Evolutionary conservation across 2,329 filamentous ascomycete genomes (phyloP), one percentile per base, ranked within the genome.

Genomic region (Geosmithia putterillii): DNA sequence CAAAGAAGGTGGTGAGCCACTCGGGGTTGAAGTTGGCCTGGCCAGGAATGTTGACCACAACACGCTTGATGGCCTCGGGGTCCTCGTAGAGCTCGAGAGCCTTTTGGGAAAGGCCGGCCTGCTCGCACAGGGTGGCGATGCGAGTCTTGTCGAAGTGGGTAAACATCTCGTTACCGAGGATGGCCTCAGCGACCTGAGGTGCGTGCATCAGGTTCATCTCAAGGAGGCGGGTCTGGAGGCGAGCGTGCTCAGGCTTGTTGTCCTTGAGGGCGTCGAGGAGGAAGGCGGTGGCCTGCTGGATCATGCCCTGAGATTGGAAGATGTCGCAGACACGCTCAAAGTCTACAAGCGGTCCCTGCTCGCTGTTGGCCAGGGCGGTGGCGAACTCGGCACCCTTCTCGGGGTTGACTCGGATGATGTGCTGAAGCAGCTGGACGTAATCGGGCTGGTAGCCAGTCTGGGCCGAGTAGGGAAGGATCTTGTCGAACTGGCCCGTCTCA

Each of bases 141-240:
- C 88, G 83, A 39, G 80, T 67, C 69, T 86, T 94, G 66, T 98
- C 92, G 57, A 95, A 98, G 66, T 98, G 80, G 1, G 88, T 88
- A 66, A 98, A 96, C 84, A 98, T 95, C 55, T 96, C 87, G 56
- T 98, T 98, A 51, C 90, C 86, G 36, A 98, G 77, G 52, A 98
- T 98, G 28, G 92, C 92, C 62, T 98, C 94, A 3, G 94, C 92
- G 44, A 98, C 94, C 63, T 96, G 92, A 42, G 92, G 92, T 1
- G 92, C 94, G 53, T 95, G 94, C 64, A 94, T 74, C 49, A 98
- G 67, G 64, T 98, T 98, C 89, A 98, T 96, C 72, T 98, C 94
- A 44, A 98, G 70, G 3, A 98, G 74, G 47, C 92, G 83, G 19
- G 94, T 98, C 66, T 98, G 92, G 35, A 98, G 73, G 52, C 90